Evolutionary conservation across 2,329 filamentous ascomycete species (phyloP).

Genomic region (Epichloe typhina): DNA sequence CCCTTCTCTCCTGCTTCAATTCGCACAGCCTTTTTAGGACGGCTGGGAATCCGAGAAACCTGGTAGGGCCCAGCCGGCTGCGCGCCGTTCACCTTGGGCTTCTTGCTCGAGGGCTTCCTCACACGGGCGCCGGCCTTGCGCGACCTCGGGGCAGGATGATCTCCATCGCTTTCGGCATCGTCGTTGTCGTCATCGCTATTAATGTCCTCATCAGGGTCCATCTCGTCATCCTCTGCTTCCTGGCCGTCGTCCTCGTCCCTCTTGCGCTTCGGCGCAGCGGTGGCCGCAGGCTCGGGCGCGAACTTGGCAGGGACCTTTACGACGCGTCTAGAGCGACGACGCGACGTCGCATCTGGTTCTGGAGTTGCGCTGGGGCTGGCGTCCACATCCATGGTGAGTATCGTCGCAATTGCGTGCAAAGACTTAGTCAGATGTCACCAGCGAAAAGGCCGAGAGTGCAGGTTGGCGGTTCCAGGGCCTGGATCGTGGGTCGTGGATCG

Average conservation of each 20-base stretch:
- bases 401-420: constrained; percentile 6
- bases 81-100: constrained; percentile 48
- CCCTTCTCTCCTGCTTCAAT: constrained; percentile 37
- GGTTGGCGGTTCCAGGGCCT: not conserved
- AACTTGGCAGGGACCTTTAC: constrained; percentile 47
- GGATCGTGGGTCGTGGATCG: not conserved
- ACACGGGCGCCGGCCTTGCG: constrained; percentile 29
- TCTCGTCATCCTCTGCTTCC: constrained; percentile 34
- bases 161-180: constrained; percentile 32
- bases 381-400: constrained; percentile 8
- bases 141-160: constrained; percentile 24
- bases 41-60: constrained; percentile 33
- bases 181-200: constrained; percentile 20
- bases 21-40: constrained; percentile 44
- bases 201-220: constrained; percentile 27
- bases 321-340: constrained; percentile 58
- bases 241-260: constrained; percentile 35
- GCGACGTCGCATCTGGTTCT: constrained; percentile 36
- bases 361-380: constrained; percentile 17
- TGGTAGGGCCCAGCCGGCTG: constrained; percentile 24
- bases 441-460: constrained; percentile 5
- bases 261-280: constrained; percentile 43
- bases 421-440: constrained; percentile 8
- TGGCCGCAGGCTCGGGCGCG: constrained; percentile 31
- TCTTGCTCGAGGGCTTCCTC: constrained; percentile 48